Evolutionary conservation across 192 early-diverging fungal species (phyloP), one percentile per base, ranked within the genome.

Genomic region (Entomortierella lignicola): DNA sequence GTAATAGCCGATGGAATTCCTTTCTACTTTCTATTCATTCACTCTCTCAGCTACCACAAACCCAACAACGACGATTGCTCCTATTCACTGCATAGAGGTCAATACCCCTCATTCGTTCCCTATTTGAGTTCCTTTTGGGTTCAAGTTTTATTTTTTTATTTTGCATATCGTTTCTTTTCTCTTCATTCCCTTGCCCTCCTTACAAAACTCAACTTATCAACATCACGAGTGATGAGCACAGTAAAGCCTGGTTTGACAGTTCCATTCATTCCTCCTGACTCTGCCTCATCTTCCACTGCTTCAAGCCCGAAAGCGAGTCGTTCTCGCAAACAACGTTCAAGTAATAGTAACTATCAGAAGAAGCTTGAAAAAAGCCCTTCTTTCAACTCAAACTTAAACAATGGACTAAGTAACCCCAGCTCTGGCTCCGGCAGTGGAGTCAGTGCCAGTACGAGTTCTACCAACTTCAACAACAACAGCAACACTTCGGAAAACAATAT

Each of bases 161-260:
- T 41, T 37, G 20, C 37, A 39, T 15, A n/a, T n/a, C n/a, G n/a
- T n/a, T n/a, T n/a, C n/a, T n/a, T n/a, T n/a, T n/a, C n/a, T n/a
- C 41, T 64, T 32, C n/a, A 43, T 21, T 15, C 57, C 41, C 18
- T 52, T 52, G 44, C 47, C 1, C 66, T 23, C 31, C 27, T 31
- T 31, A 27, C 23, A 8, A 39, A 37, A 7, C 34, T 31, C 30
- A 13, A 23, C 58, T 27, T 60, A 32, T 41, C 12, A 58, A 41
- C 52, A 47, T 53, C 71, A n/a, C 58, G 66, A 77, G 75, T 79
- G 66, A 79, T 79, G 75, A 79, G 75, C 75, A 79, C 75, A 70
- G 75, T 66, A 79, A 79, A 79, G 75, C 69, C 75, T 63, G 75
- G 75, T 47, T 79, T 79, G 68, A 65, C 63, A 54, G 75, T 64